phyloP scores from a whole-genome alignment of 192 early-diverging fungal genomes.

The Entrophospora sp. region DNA sequence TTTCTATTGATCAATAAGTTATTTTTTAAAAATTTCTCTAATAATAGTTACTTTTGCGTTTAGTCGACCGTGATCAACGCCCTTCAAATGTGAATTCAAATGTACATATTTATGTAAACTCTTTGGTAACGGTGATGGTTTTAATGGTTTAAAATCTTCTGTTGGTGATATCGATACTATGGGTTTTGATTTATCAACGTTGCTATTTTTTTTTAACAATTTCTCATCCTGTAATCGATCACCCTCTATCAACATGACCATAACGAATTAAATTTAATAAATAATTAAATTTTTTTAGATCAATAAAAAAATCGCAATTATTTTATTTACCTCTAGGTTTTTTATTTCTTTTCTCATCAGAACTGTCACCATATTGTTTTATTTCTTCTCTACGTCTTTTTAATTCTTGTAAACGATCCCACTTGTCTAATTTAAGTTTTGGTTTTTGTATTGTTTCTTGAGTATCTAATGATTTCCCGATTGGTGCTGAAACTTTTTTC shows the following conservation, averaged over 20 bases:
- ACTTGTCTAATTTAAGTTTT: neutral
- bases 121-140: conserved; percentile 1
- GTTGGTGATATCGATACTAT: neutral
- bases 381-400: neutral
- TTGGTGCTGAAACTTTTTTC: neutral
- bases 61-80: conserved; percentile 15
- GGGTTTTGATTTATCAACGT: neutral
- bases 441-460: neutral
- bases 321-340: neutral
- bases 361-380: too few relatives aligned
- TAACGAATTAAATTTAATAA: too few relatives aligned
- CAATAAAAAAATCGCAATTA: too few relatives aligned
- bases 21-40: too few relatives aligned
- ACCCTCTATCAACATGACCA: too few relatives aligned
- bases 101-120: conserved; percentile 10
- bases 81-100: conserved; percentile 18
- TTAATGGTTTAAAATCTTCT: neutral
- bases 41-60: neutral
- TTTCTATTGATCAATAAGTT: too few relatives aligned
- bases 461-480: neutral
- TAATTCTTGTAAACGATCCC: neutral
- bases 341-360: neutral
- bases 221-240: too few relatives aligned
- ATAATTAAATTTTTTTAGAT: too few relatives aligned
- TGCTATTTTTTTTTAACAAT: neutral